A percentile compares a stretch with the other conserved stretches of the same genome.
These are phyloP conservation scores for Oxalis stricta DNA, from an alignment of 441 rosid species.

Conservation along the genomic window DNA sequence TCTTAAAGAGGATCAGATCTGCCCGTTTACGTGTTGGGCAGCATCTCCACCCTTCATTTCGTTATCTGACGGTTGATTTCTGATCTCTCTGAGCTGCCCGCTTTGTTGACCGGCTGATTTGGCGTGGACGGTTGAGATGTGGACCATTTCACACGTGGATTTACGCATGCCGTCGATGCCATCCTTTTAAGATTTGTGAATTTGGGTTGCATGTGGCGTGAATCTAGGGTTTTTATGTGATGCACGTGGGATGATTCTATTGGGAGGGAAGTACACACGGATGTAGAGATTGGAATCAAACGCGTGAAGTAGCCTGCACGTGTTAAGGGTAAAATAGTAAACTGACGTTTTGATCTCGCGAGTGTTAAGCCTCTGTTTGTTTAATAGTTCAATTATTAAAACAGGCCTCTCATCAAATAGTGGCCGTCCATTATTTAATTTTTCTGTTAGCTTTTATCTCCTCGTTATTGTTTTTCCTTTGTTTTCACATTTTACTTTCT, in stretches of 20 bases:
- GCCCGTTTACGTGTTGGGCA: slow-evolving; percentile 33
- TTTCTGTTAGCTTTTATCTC: no score
- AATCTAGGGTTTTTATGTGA: slow-evolving; percentile 23
- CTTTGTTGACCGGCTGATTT: slow-evolving; percentile 20
- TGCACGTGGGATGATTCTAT: slow-evolving; percentile 10
- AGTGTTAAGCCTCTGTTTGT: no score
- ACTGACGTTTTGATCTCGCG: no score
- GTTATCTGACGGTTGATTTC: not conserved
- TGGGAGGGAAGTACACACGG: no score
- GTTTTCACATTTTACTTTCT: no score
- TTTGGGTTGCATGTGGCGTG: slow-evolving; percentile 28
- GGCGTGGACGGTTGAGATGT: slow-evolving; percentile 31
- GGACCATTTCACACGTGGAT: slow-evolving; percentile 18
- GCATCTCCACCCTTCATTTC: slow-evolving; percentile 13
- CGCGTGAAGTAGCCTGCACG: no score
- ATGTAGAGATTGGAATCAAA: no score
- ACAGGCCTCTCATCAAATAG: no score
- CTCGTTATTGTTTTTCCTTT: no score
- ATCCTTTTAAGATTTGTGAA: slow-evolving; percentile 4
- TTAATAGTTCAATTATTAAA: no score
- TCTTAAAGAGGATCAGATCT: slow-evolving; percentile 63
- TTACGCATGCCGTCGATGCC: not conserved
- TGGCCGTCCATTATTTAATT: no score
- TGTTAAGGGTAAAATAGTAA: no score
- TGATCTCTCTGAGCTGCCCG: slow-evolving; percentile 11